Evolutionary conservation across 768 basidiomycete genomes (phyloP), one percentile per base, ranked within the genome.

Genomic region (Psilocybe cubensis): DNA sequence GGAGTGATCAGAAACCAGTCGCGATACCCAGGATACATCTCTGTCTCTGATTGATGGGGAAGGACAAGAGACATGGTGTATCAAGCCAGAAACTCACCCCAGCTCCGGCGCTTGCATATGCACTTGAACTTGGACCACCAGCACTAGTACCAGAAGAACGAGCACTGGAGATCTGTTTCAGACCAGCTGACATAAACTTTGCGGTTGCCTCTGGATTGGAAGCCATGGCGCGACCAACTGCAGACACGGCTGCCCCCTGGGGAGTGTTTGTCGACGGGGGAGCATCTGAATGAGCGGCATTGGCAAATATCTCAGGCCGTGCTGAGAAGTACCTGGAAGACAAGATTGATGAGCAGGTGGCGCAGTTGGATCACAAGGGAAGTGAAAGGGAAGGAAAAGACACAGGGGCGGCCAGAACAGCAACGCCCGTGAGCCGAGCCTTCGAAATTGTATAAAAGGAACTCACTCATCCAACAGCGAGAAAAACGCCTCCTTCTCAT

Each of bases 401-500:
- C 58, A 53, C 57, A 58, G 57, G 50, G 57, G 43, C 42, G 48
- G 56, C 49, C 56, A 45, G 44, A 57, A 42, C 43, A 45, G 52
- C 52, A 35, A 48, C 52, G 46, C 25, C 33, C 17, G 49, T 41
- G 41, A 29, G 20, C 27, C 42, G 43, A 46, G 53, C 57, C 41
- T 58, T 29, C 43, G 33, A 28, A 43, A 44, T 21, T 38, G 52
- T 49, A 56, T 57, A 57, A 66, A 59, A 42, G 52, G 49, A 59
- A 71, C 79, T 73, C 70, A 92, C 91, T 93, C 91, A 68, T 93
- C 91, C 31, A 93, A 76, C 21, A 93, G 80, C 27, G 81, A 78
- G 66, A 93, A 93, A 72, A 93, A 92, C 12, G 91, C 91, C 53
- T 89, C 83, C 70, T 92, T 92, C 70, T 93, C 91, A 61, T 85